Conservation (phyloP, 805 yeast species). For the Kockiozyma suomiensis region DNA sequence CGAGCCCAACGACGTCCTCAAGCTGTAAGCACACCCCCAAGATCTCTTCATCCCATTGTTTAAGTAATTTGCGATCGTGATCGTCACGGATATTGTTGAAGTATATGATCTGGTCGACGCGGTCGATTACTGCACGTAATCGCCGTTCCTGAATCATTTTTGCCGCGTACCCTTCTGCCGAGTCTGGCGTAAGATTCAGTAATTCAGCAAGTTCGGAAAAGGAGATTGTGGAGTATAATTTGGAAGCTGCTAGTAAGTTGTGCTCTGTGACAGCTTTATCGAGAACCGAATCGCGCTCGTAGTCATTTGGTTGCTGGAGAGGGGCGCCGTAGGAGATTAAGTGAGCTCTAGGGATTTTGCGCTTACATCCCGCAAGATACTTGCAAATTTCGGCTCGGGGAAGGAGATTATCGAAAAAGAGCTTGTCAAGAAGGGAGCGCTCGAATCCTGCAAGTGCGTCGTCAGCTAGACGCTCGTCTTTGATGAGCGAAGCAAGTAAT, state of each 20-base stretch:
- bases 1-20: constrained; percentile 34
- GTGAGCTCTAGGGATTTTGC: constrained; percentile 15
- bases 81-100: constrained; percentile 19
- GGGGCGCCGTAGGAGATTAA: constrained; percentile 2
- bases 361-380: constrained; percentile 26
- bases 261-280: constrained; percentile 42
- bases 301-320: constrained; percentile 2
- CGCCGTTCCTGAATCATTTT: constrained; percentile 41
- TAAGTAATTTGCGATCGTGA: constrained; percentile 9
- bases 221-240: constrained; percentile 38
- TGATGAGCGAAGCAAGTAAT: constrained; percentile 36
- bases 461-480: constrained; percentile 36
- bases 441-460: constrained; percentile 13
- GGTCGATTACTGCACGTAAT: constrained; percentile 41
- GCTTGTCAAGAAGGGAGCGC: constrained; percentile 36
- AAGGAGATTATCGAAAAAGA: constrained; percentile 38
- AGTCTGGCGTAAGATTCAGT: constrained; percentile 35
- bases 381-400: constrained; percentile 35
- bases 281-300: constrained; percentile 36
- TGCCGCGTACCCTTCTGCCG: constrained; percentile 39
- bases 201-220: constrained; percentile 37
- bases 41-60: constrained; percentile 29
- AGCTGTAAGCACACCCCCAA: constrained; percentile 31
- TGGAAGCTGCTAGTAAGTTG: constrained; percentile 41
- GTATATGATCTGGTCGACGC: constrained; percentile 36